A percentile compares a stretch with the other conserved stretches of the same genome.
These are phyloP conservation scores for Volvariella volvacea DNA, from an alignment of 1,284 basidiomycete genomes.

Conservation along the genomic window DNA sequence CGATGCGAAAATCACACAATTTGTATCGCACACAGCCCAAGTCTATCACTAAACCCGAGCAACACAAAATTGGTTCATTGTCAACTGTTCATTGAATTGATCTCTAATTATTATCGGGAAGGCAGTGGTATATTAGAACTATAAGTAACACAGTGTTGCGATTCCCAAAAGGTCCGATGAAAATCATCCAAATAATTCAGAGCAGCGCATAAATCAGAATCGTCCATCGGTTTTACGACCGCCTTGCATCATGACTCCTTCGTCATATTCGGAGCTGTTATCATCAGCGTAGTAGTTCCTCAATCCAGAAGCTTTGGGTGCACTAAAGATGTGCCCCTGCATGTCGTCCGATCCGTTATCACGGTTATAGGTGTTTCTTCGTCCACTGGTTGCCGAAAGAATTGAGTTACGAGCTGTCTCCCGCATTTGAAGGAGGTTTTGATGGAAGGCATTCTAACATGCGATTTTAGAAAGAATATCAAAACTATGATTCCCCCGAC, in stretches of 20 bases:
- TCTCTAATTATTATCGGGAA: too few relatives aligned
- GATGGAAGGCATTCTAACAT: constrained; percentile 65
- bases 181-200: too few relatives aligned
- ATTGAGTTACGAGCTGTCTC: constrained; percentile 62
- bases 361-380: constrained; percentile 41
- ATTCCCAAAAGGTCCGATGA: too few relatives aligned
- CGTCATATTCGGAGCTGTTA: constrained; percentile 41
- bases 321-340: constrained; percentile 44
- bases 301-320: constrained; percentile 46
- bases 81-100: too few relatives aligned
- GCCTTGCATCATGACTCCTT: constrained; percentile 31
- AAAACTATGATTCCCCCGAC: neutral
- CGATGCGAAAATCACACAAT: too few relatives aligned
- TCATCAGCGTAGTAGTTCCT: constrained; percentile 48
- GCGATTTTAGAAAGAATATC: constrained; percentile 2
- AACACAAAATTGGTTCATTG: too few relatives aligned
- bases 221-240: neutral
- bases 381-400: constrained; percentile 41
- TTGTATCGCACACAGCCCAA: too few relatives aligned
- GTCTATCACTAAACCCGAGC: too few relatives aligned
- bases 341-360: constrained; percentile 49
- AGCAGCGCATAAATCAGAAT: neutral
- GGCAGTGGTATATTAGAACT: too few relatives aligned
- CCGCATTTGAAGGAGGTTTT: constrained; percentile 72
- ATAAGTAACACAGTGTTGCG: too few relatives aligned